Base-by-base conservation (phyloP, 2,329 filamentous ascomycete genomes). In the Moelleriella libera region DNA sequence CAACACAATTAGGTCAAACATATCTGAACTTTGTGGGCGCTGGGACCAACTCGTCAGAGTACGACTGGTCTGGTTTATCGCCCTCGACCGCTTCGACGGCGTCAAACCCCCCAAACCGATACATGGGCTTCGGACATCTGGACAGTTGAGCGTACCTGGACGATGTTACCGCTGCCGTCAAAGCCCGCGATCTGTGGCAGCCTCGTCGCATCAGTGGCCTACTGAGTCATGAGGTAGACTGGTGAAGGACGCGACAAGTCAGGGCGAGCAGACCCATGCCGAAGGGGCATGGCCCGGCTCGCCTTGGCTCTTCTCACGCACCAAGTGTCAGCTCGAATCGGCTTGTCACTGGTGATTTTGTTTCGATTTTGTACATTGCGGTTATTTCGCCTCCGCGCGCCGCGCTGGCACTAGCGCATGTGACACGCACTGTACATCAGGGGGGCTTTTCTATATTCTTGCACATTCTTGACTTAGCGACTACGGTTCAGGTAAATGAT, bases 21-120 rank as follows among this genome's bases (percentile, higher is more conserved):
- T 73, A 70, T 45, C 68, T 66, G 46, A 58, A 55, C 30, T 63
- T 58, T 46, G 60, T 62, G 47, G 61, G 57, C 34, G 60, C 55
- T 31, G 71, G 68, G 41, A 57, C 12, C 30, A 46, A 46, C 42
- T 8, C 21, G 3, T 31, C 68, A 12, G 72, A 77, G 51, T 76
- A 72, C 55, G 69, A 70, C 53, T 77, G 75, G 66, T 68, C 74
- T 5, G 65, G 69, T 41, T 64, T 69, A 37, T 64, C 68, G 1
- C 47, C 65, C 30, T 58, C 61, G 6, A 53, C 58, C 43, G 55
- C 60, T 2, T 66, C 65, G 10, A 59, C 63, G 4, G 58, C 56
- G 8, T 59, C 62, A 48, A 57, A 47, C 51, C 52, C 57, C 46
- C 56, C 53, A 29, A 45, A 50, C 9, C 44, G 44, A 39, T 50